phyloP scores from a whole-genome alignment of 129 eudicot genomes.

The Cynara cardunculus region DNA sequence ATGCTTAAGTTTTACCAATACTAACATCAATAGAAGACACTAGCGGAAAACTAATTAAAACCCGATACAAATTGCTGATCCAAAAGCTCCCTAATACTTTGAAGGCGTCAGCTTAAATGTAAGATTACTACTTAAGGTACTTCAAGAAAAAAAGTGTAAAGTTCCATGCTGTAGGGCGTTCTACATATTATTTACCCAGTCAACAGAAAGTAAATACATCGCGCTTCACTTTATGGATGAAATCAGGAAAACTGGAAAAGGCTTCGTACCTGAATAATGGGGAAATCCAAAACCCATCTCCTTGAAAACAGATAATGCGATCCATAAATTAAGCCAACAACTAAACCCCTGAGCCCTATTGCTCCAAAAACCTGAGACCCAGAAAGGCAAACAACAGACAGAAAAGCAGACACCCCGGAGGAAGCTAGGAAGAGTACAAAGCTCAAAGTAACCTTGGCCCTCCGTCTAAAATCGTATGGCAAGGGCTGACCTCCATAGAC shows the following conservation, averaged over 20 bases:
- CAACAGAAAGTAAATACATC: not conserved
- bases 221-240: not conserved
- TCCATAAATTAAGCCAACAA: conserved; percentile 59
- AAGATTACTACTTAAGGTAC: not conserved
- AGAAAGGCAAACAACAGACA: conserved; percentile 42
- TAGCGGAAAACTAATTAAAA: not conserved
- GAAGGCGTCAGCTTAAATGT: not conserved
- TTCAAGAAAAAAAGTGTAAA: not conserved
- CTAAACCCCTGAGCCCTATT: conserved; percentile 59
- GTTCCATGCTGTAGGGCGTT: too few relatives aligned
- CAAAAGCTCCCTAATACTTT: conserved; percentile 1
- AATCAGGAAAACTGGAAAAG: not conserved
- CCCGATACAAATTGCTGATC: not conserved
- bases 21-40: not conserved
- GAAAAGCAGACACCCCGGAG: conserved; percentile 39
- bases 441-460: conserved; percentile 40
- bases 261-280: conserved; percentile 68
- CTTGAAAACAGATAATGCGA: conserved; percentile 40
- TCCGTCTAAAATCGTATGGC: conserved; percentile 33
- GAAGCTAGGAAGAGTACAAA: conserved; percentile 39
- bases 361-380: conserved; percentile 31
- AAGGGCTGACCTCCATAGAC: conserved; percentile 34
- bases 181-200: too few relatives aligned
- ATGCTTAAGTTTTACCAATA: conserved; percentile 9
- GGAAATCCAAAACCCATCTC: conserved; percentile 76